Conservation (phyloP, 1,139 yeast species). For the Geotrichum phurueaensis region DNA sequence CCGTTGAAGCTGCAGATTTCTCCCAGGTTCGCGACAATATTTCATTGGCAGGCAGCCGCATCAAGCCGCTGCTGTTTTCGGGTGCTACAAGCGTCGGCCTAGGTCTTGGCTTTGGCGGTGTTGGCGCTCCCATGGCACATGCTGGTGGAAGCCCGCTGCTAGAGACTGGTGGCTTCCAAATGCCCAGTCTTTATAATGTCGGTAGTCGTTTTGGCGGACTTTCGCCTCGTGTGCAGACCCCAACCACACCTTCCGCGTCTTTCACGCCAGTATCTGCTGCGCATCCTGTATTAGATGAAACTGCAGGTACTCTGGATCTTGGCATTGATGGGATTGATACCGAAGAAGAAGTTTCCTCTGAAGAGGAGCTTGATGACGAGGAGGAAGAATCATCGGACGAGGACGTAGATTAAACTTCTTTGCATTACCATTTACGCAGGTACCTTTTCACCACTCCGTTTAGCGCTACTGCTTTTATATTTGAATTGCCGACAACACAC, state of each 20-base stretch:
- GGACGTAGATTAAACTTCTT: neutral
- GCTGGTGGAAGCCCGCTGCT: neutral
- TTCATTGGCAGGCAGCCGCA: neutral
- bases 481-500: neutral
- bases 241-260: neutral
- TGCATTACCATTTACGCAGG: neutral
- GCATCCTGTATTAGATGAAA: neutral
- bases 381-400: constrained; percentile 7
- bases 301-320: neutral
- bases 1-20: neutral
- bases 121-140: neutral
- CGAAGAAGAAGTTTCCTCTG: constrained; percentile 6
- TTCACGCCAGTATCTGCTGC: neutral
- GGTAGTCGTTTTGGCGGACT: neutral
- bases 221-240: neutral
- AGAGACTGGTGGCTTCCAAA: neutral
- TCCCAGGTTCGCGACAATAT: neutral
- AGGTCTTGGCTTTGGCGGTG: neutral
- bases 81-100: neutral
- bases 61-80: neutral
- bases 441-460: neutral
- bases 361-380: neutral
- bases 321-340: constrained; percentile 12
- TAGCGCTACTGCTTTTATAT: neutral
- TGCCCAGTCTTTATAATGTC: neutral